Evolutionary conservation across 805 yeast genomes (phyloP), one percentile per base, ranked within the genome.

Genomic region (Pichia heedii): DNA sequence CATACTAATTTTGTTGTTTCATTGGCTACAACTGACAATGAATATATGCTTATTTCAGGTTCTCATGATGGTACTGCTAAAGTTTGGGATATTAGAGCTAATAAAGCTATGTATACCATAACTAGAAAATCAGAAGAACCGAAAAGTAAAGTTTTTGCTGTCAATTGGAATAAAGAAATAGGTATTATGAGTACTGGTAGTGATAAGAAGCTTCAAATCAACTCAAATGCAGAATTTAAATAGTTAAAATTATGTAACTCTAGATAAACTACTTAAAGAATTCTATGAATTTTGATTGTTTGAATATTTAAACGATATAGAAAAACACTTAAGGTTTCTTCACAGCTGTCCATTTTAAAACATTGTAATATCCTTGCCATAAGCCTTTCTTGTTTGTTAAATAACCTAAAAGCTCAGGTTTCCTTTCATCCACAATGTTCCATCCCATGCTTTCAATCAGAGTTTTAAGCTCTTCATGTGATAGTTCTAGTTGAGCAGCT

Each of bases 1-100:
- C 98, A 93, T 62, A 76, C 82, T 36, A 90, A 89, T 64, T 89
- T 93, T 59, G 97, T 93, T 33, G 90, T 82, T 11, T 74, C 81
- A 2, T 68, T 93, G 51, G 76, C 81, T 24, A 75, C 83, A 5
- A 95, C 97, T 8, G 76, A 74, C 43, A 84, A 80, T 57, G 85
- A 81, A 40, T 81, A 84, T 64, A 78, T 86, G 80, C 73, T 93
- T 54, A 77, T 85, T 19, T 85, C 96, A 5, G 95, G 83, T 12
- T 86, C 96, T 9, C 96, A 89, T 60, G 98, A 93, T 63, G 96
- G 97, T 22, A 85, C 95, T 1, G 90, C 83, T 36, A 81, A 88
- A 56, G 83, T 93, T 19, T 93, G 98, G 98, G 98, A 90, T 62
- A 75, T 90, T 10, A 79, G 98, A 57, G 83, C 96, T 5, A 83